Conservation (phyloP, 2,329 filamentous ascomycete species). For the Penicillium sp. region DNA sequence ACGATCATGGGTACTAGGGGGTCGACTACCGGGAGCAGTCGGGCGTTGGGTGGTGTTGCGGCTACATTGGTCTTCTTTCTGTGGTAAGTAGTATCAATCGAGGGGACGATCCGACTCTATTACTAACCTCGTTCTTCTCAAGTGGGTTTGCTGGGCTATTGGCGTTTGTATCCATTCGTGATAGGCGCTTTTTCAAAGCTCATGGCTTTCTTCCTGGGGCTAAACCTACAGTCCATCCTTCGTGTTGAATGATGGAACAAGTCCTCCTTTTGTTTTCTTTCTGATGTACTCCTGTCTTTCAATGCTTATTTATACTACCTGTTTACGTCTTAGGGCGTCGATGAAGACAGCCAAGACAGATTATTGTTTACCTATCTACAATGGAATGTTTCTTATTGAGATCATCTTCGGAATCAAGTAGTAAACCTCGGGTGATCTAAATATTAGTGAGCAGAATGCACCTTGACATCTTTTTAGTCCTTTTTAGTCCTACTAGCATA, state of each 20-base stretch:
- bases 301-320: not conserved
- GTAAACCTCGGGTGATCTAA: not conserved
- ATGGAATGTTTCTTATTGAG: too few relatives aligned
- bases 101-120: not conserved
- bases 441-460: not conserved
- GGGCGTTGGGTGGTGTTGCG: constrained; percentile 18
- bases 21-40: constrained; percentile 11
- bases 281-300: not conserved
- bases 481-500: not conserved
- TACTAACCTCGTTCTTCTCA: not conserved
- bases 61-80: constrained; percentile 12
- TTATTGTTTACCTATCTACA: not conserved
- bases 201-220: not conserved
- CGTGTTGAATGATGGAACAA: not conserved
- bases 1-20: constrained; percentile 15
- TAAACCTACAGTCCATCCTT: not conserved
- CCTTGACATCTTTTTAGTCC: too few relatives aligned
- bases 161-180: not conserved
- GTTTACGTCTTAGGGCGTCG: too few relatives aligned
- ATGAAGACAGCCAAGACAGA: not conserved
- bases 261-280: not conserved
- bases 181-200: not conserved
- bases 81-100: constrained; percentile 8
- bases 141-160: not conserved
- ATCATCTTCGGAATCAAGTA: not conserved